These are phyloP conservation scores for Citrus hindsii DNA, from an alignment of 345 rosid species.

Conservation along the genomic window DNA sequence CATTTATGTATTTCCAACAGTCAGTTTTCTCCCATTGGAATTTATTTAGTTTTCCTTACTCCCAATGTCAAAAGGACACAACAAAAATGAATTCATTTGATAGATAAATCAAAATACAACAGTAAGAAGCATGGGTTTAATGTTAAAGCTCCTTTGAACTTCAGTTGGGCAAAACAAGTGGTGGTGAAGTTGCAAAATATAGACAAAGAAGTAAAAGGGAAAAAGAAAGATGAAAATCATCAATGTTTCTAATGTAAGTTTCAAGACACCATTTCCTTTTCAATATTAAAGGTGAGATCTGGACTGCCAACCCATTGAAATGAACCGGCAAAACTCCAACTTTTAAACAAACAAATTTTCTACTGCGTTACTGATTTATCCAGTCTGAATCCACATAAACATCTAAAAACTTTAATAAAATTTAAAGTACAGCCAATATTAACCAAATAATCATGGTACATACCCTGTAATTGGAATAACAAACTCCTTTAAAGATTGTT, in stretches of 20 bases:
- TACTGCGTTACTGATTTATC: background rate
- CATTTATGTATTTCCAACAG: background rate
- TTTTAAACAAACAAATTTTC: background rate
- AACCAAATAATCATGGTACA: conserved; percentile 21
- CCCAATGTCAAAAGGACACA: background rate
- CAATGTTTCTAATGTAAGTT: background rate
- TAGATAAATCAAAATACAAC: background rate
- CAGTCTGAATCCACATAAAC: background rate
- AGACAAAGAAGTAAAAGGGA: background rate
- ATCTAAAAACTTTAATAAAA: background rate
- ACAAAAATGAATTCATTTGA: background rate
- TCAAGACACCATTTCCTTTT: background rate
- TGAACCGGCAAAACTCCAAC: background rate
- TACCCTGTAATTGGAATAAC: conserved; percentile 98
- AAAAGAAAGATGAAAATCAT: background rate
- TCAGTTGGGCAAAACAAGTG: background rate
- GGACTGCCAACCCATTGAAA: background rate
- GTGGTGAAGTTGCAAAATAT: background rate
- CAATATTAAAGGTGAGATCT: background rate
- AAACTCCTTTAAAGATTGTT: conserved; percentile 76
- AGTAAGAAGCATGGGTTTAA: background rate
- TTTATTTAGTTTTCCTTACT: background rate
- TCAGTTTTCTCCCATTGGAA: background rate
- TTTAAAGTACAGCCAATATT: background rate
- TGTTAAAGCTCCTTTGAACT: background rate